Evolutionary conservation across 2,329 filamentous ascomycete species (phyloP).

Genomic region (Fusarium paranaense): DNA sequence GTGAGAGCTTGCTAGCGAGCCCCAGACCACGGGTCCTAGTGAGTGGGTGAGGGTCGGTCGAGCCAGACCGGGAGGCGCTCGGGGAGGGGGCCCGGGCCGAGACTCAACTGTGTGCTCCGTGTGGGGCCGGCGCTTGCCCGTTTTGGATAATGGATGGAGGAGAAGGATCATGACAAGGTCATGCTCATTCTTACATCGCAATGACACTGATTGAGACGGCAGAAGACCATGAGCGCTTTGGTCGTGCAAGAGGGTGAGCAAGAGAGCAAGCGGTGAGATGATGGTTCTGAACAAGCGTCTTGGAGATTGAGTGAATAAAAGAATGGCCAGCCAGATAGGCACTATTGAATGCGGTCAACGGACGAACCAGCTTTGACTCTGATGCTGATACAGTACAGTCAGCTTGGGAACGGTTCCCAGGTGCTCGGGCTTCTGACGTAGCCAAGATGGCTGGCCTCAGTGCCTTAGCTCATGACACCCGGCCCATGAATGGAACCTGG

Average conservation of each 20-base stretch:
- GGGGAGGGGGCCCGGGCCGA: constrained; percentile 16
- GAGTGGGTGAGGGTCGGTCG: constrained; percentile 11
- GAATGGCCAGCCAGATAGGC: not conserved
- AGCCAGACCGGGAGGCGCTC: not conserved
- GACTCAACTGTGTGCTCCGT: constrained; percentile 1
- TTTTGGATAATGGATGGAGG: constrained; percentile 1
- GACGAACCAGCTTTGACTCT: not conserved
- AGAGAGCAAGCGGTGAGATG: not conserved
- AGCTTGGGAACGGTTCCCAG: not conserved
- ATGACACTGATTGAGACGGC: not conserved
- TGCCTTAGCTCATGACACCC: not conserved
- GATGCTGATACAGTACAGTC: not conserved
- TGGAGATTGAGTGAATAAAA: not conserved
- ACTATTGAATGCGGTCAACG: not conserved
- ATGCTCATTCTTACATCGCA: constrained; percentile 11
- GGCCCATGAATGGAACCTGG: not conserved
- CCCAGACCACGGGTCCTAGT: constrained; percentile 14
- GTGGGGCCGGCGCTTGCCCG: constrained; percentile 24
- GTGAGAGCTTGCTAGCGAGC: constrained; percentile 2
- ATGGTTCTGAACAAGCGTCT: not conserved
- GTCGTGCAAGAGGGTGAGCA: not conserved
- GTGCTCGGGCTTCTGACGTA: not conserved
- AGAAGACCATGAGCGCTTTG: not conserved
- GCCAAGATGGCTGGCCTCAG: not conserved
- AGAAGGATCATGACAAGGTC: constrained; percentile 11